Base-by-base conservation (phyloP, 192 early-diverging fungal species). In the Backusella australiensis region DNA sequence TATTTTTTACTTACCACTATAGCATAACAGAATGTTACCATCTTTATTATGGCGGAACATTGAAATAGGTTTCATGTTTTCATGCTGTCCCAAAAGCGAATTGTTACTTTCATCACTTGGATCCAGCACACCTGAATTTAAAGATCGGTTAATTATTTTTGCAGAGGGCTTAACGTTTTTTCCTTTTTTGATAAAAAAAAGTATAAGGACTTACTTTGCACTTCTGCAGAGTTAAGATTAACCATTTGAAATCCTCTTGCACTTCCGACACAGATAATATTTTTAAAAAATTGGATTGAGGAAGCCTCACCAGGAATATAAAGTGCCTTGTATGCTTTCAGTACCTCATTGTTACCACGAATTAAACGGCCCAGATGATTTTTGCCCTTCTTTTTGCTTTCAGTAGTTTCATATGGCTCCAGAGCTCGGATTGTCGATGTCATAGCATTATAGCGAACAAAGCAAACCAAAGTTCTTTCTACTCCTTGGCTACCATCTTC, bases 231-330 rank as follows among this genome's bases (percentile, higher is more conserved):
- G 14, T 90, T 89, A 70, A 97, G 79, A 78, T 98, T 93, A 6
- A 99, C 93, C 74, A 99, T 88, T 80, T 99, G 96, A 75, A 99
- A 97, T 2, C 97, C 97, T 77, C 94, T 94, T 42, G 87, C 86
- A 80, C 95, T 96, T 32, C 96, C 96, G 3, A 99, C 93, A 82
- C 93, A 96, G 15, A 99, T 85, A 36, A 91, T 93, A 38, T 92
- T 94, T 35, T 90, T 91, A 75, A 97, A 84, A 67, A 93, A 95
- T 80, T 97, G 92, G 72, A 99, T 85, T 11, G 93, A 94, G 32
- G 87, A 91, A 19, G 94, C 89, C 87, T 98, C 96, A 39, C 93
- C 89, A 19, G 96, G 96, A 80, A 98, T 95, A 79, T 97, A 99
- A 76, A 96, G 93, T 77, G 98, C 95, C 88, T 95, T 87, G 85